Conservation (phyloP, 345 rosid genomes). For the Eucalyptus cloeziana region DNA sequence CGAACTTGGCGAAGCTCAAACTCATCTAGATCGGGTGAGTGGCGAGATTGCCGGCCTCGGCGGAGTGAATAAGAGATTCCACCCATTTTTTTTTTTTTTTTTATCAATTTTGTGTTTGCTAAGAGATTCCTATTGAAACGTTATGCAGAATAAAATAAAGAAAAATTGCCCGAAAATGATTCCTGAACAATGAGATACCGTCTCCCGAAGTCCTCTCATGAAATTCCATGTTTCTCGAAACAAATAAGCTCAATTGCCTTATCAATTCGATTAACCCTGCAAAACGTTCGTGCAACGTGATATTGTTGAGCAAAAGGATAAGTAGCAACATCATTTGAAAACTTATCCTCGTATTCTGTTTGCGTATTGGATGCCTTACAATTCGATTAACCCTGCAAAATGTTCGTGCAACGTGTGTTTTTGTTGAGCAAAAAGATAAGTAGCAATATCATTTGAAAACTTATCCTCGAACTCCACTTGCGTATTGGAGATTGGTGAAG, state of each 20-base stretch:
- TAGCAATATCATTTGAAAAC: not conserved
- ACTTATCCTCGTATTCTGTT: no score
- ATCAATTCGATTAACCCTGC: not conserved
- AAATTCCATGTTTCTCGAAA: not conserved
- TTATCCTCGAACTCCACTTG: not conserved
- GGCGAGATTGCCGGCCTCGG: rapidly evolving
- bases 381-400: not conserved
- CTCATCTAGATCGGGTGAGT: no score
- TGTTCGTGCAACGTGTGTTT: not conserved
- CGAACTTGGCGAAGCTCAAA: rapidly evolving
- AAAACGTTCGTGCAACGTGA: not conserved
- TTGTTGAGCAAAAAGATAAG: not conserved
- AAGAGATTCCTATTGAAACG: no score
- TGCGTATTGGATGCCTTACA: not conserved
- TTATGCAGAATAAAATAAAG: no score
- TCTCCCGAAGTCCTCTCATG: not conserved
- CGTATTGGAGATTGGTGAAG: not conserved
- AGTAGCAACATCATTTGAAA: no score
- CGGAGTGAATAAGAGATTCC: no score
- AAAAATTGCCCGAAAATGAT: not conserved
- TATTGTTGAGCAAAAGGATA: no score
- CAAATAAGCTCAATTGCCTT: not conserved
- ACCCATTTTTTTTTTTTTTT: no score
- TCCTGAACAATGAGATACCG: not conserved
- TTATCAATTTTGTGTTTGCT: no score